phyloP scores from a whole-genome alignment of 225 moss, liverwort and hornwort genomes.

The Physcomitrium patens region DNA sequence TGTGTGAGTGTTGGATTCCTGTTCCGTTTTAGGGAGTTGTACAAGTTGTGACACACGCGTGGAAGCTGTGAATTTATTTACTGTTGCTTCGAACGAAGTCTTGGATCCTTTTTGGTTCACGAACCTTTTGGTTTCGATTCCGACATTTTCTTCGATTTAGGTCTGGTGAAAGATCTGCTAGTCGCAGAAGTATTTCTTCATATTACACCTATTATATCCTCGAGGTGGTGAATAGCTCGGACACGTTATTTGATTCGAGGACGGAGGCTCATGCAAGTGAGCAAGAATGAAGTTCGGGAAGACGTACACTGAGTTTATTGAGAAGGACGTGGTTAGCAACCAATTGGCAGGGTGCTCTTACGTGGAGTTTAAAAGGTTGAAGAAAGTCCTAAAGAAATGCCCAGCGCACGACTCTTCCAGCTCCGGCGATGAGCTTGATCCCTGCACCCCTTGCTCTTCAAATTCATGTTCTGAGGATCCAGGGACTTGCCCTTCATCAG shows the following conservation, averaged over 20 bases:
- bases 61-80: not conserved
- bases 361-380: slow-evolving; percentile 71
- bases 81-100: no score
- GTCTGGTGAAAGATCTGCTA: not conserved
- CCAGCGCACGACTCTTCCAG: slow-evolving; percentile 30
- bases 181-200: not conserved
- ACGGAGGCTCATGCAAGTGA: slow-evolving; percentile 6
- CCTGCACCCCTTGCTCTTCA: not conserved
- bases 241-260: not conserved
- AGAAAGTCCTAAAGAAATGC: slow-evolving; percentile 70
- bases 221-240: not conserved
- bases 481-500: slow-evolving; percentile 2
- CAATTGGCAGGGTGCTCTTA: slow-evolving; percentile 44
- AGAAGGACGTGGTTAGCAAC: slow-evolving; percentile 38
- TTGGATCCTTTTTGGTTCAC: not conserved
- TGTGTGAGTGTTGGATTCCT: not conserved
- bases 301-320: slow-evolving; percentile 50
- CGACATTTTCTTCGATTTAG: not conserved
- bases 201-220: not conserved
- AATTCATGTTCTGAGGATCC: not conserved
- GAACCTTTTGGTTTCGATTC: no score
- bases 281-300: slow-evolving; percentile 74
- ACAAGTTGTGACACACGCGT: not conserved
- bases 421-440: not conserved
- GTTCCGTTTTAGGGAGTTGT: not conserved